Percentiles rank a stretch among this genome's conserved stretches.
Evolutionary conservation across 768 basidiomycete genomes (phyloP).

Genomic region (Naganishia antarctica): DNA sequence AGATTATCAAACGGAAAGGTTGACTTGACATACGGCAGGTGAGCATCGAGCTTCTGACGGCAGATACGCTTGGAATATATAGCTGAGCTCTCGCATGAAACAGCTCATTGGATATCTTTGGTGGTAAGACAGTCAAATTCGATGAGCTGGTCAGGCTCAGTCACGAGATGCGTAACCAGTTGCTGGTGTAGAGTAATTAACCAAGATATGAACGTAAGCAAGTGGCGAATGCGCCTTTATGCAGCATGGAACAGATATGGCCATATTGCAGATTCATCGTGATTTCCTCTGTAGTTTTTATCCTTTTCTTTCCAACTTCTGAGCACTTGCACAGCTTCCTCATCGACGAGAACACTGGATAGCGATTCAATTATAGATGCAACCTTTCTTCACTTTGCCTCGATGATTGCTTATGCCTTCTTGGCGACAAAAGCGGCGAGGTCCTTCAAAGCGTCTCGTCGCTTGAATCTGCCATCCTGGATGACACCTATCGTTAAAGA

Average conservation of each 20-base stretch:
- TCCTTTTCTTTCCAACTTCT: too few species aligned
- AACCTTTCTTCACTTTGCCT: neutral
- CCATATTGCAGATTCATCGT: neutral
- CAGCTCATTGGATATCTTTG: constrained; percentile 55
- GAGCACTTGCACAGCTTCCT: too few species aligned
- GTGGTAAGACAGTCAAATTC: constrained; percentile 52
- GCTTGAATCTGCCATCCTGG: constrained; percentile 45
- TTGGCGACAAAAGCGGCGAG: constrained; percentile 39
- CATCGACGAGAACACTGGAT: neutral
- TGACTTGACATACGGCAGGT: constrained; percentile 82
- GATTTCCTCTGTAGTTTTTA: too few species aligned
- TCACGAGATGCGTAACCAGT: constrained; percentile 25
- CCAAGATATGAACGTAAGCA: too few species aligned
- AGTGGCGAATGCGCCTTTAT: neutral
- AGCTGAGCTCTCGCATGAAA: neutral
- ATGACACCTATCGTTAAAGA: constrained; percentile 27
- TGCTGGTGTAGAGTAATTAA: neutral
- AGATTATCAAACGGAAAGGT: constrained; percentile 74
- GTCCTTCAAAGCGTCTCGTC: constrained; percentile 42
- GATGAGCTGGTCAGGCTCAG: constrained; percentile 51
- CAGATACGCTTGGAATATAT: too few species aligned
- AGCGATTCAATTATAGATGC: neutral
- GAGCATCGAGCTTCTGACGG: too few species aligned
- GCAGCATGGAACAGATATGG: neutral
- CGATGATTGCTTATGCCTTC: constrained; percentile 8